phyloP scores from a whole-genome alignment of 148 eudicot species.

The Linanthus parryae region DNA sequence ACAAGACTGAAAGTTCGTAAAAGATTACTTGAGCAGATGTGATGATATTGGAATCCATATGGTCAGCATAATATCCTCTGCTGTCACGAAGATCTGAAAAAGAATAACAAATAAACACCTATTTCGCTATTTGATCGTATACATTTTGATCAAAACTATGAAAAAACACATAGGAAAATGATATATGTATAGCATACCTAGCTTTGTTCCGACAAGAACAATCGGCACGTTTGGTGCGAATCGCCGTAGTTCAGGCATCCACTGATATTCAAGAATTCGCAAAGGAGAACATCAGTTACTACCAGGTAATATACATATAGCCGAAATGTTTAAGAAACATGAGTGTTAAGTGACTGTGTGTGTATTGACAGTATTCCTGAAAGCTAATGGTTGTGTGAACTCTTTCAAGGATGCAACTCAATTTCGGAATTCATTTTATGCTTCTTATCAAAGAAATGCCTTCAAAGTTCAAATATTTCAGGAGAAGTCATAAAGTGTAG shows the following conservation, averaged over 20 bases:
- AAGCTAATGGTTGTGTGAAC: too few relatives aligned
- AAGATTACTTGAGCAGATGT: conserved; percentile 67
- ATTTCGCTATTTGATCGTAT: neutral
- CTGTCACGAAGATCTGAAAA: conserved; percentile 75
- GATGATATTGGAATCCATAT: conserved; percentile 56
- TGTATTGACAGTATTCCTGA: too few relatives aligned
- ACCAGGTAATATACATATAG: neutral
- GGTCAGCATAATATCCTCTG: conserved; percentile 64
- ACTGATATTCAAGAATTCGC: conserved; percentile 36
- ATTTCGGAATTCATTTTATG: too few relatives aligned
- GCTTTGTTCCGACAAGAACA: conserved; percentile 86
- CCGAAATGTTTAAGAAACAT: too few relatives aligned
- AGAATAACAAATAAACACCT: neutral
- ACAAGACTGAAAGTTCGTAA: neutral
- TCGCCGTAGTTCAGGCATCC: conserved; percentile 96
- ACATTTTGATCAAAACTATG: neutral
- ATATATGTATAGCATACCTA: conserved; percentile 38
- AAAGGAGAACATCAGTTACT: neutral
- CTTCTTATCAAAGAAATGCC: too few relatives aligned
- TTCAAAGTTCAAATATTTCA: too few relatives aligned
- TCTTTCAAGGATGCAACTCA: too few relatives aligned
- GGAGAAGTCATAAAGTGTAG: too few relatives aligned
- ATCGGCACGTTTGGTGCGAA: conserved; percentile 90
- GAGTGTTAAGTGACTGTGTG: too few relatives aligned
- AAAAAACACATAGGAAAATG: neutral